Conservation (phyloP, 2,329 filamentous ascomycete species). For the Lasiodiplodia gonubiensis region DNA sequence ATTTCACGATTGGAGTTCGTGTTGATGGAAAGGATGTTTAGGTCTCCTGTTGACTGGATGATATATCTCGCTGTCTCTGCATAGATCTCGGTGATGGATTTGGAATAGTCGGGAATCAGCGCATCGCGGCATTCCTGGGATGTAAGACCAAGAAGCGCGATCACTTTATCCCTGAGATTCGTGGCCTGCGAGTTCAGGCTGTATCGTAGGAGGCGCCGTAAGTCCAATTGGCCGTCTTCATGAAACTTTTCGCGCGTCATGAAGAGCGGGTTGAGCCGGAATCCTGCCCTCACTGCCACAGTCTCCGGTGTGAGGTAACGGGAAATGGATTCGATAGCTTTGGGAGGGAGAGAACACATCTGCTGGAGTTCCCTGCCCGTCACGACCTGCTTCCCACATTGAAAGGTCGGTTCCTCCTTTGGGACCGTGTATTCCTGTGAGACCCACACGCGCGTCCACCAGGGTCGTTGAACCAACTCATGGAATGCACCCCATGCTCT, state of each 20-base stretch:
- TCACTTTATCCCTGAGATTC: not conserved
- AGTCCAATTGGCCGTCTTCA: not conserved
- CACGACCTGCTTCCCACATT: not conserved
- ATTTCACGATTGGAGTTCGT: not conserved
- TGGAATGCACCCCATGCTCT: not conserved
- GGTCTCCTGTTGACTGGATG: not conserved
- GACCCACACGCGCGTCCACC: not conserved
- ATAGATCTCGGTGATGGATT: not conserved
- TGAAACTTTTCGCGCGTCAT: not conserved
- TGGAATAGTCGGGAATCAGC: not conserved
- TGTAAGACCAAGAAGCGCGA: not conserved
- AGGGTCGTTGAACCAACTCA: not conserved
- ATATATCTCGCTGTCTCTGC: not conserved
- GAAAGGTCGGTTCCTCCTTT: not conserved
- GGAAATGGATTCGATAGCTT: not conserved
- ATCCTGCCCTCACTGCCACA: not conserved
- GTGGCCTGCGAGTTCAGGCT: not conserved
- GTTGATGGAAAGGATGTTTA: not conserved
- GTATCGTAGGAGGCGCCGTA: not conserved
- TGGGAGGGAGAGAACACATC: not conserved
- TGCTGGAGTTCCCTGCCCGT: not conserved
- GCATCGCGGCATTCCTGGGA: not conserved
- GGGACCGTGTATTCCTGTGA: not conserved
- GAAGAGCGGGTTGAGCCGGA: not conserved
- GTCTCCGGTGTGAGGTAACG: not conserved